phyloP scores from a whole-genome alignment of 2,329 filamentous ascomycete genomes.

The Colletotrichum sp. region DNA sequence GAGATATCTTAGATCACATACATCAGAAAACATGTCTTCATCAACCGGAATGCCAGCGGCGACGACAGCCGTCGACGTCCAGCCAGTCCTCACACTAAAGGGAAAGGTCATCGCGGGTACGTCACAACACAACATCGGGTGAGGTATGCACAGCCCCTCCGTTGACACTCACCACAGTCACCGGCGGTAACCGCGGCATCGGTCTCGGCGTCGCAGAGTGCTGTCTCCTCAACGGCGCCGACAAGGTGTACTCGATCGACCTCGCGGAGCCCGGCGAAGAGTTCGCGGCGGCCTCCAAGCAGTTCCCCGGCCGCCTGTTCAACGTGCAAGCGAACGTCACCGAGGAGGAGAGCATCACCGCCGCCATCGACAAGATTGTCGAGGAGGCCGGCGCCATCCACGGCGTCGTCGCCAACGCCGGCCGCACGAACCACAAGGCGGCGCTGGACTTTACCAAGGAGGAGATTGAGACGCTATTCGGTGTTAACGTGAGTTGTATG shows the following conservation, averaged over 20 bases:
- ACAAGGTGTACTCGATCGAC: constrained; percentile 40
- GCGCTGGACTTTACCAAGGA: constrained; percentile 47
- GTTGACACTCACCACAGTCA: constrained; percentile 28
- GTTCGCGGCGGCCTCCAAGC: constrained; percentile 22
- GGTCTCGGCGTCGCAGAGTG: constrained; percentile 53
- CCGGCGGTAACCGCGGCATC: constrained; percentile 49
- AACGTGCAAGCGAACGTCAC: constrained; percentile 51
- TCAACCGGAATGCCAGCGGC: not conserved
- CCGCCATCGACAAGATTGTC: constrained; percentile 49
- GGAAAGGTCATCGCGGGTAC: constrained; percentile 43
- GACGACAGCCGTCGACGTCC: not conserved
- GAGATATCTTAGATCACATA: not conserved
- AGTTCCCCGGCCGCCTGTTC: constrained; percentile 42
- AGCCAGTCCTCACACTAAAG: constrained; percentile 30
- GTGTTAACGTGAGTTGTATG: constrained; percentile 15
- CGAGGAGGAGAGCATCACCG: constrained; percentile 46
- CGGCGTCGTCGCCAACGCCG: constrained; percentile 57
- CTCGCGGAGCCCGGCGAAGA: constrained; percentile 28
- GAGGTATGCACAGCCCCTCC: not conserved
- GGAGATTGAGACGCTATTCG: constrained; percentile 31
- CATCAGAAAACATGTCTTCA: not conserved
- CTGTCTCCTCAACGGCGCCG: constrained; percentile 48
- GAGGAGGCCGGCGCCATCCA: constrained; percentile 46
- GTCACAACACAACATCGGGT: not conserved
- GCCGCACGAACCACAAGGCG: constrained; percentile 55